phyloP scores from a whole-genome alignment of 129 eudicot genomes.

The Solidago caesia region DNA sequence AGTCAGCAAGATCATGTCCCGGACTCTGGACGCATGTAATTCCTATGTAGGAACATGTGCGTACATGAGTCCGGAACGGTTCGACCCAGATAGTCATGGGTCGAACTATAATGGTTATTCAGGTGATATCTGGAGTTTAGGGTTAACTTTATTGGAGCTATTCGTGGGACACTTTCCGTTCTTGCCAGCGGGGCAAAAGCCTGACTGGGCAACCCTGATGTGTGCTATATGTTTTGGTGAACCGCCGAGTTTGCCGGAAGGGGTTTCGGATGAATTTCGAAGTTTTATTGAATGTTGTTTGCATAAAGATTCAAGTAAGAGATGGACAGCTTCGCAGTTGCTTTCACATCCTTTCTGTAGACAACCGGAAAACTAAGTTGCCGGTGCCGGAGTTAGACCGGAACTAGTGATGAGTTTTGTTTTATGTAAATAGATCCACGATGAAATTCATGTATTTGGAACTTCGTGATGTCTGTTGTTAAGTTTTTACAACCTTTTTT shows the following conservation, averaged over 20 bases:
- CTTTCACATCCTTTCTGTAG: conserved; percentile 64
- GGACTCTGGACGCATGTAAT: conserved; percentile 71
- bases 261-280: conserved; percentile 51
- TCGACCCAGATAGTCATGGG: conserved; percentile 78
- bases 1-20: conserved; percentile 71
- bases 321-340: conserved; percentile 65
- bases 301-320: conserved; percentile 66
- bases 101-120: conserved; percentile 71
- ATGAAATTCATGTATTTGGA: conserved; percentile 14
- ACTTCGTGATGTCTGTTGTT: conserved; percentile 15
- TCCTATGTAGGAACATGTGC: conserved; percentile 95
- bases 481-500: neutral
- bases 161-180: conserved; percentile 74
- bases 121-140: conserved; percentile 83
- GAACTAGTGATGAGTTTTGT: neutral
- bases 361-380: neutral
- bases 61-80: conserved; percentile 91
- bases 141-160: conserved; percentile 67
- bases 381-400: conserved; percentile 7
- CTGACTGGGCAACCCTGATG: conserved; percentile 94
- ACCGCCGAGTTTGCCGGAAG: conserved; percentile 70
- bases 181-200: conserved; percentile 64
- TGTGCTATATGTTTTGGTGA: conserved; percentile 91
- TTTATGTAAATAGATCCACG: conserved; percentile 14
- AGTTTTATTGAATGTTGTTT: conserved; percentile 72